Conservation (phyloP, 257 asterid species). For the Mitragyna speciosa region DNA sequence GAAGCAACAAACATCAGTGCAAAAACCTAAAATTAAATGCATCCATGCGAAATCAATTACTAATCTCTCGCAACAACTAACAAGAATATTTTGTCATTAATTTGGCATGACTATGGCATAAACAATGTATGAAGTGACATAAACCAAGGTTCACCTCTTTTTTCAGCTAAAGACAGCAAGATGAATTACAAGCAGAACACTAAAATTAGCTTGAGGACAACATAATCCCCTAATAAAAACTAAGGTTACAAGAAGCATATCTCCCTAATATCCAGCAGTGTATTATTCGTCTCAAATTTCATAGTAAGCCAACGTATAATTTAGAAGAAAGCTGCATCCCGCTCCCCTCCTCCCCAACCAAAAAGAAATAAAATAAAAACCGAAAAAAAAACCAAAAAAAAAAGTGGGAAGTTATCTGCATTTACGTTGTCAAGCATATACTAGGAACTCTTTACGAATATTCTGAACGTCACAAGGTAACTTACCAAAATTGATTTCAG, state of each 20-base stretch:
- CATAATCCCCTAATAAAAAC: neutral
- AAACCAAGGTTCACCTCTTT: neutral
- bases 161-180: neutral
- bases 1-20: neutral
- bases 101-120: neutral
- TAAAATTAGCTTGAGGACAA: neutral
- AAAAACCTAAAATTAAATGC: neutral
- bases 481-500: constrained; percentile 69
- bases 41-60: neutral
- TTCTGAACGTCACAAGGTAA: no score
- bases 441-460: neutral
- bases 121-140: neutral
- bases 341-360: no score
- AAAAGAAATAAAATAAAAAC: no score
- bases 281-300: neutral
- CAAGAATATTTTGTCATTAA: neutral
- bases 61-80: neutral
- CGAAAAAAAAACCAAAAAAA: no score
- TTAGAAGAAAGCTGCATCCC: no score
- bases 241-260: neutral
- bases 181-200: neutral
- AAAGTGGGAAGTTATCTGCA: no score
- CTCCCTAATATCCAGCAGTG: neutral
- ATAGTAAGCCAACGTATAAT: neutral
- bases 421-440: neutral